phyloP scores from a whole-genome alignment of 2,329 filamentous ascomycete genomes.

The Tolypocladium paradoxum region DNA sequence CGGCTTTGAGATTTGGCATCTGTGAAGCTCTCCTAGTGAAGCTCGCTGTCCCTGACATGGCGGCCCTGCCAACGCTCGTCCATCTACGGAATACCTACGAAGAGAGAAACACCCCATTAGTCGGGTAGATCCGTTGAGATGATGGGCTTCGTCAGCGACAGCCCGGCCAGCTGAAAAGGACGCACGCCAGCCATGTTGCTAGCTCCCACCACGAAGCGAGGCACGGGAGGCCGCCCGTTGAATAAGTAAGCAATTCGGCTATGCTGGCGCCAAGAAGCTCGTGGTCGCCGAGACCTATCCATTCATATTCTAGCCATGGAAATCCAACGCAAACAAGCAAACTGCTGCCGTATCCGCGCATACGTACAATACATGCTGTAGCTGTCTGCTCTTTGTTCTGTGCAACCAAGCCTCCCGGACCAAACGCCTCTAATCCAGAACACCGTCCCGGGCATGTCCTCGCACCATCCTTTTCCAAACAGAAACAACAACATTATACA shows the following conservation, averaged over 20 bases:
- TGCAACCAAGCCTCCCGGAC: background rate
- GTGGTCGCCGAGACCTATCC: background rate
- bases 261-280: background rate
- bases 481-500: background rate
- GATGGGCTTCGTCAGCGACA: too few relatives aligned
- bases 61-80: too few relatives aligned
- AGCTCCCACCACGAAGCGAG: too few relatives aligned
- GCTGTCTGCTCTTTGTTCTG: background rate
- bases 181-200: background rate
- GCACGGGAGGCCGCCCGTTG: background rate
- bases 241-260: background rate
- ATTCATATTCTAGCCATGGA: background rate
- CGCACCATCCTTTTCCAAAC: background rate
- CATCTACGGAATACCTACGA: too few relatives aligned
- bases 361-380: background rate
- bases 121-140: too few relatives aligned
- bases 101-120: too few relatives aligned
- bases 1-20: too few relatives aligned
- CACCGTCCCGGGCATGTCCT: background rate
- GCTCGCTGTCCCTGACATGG: too few relatives aligned
- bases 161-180: background rate
- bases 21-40: too few relatives aligned
- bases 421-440: background rate
- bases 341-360: background rate
- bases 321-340: too few relatives aligned